A percentile compares a stretch with the other conserved stretches of the same genome.
Conservation (phyloP, 2,329 filamentous ascomycete genomes). For the Paecilomyces fulvus region DNA sequence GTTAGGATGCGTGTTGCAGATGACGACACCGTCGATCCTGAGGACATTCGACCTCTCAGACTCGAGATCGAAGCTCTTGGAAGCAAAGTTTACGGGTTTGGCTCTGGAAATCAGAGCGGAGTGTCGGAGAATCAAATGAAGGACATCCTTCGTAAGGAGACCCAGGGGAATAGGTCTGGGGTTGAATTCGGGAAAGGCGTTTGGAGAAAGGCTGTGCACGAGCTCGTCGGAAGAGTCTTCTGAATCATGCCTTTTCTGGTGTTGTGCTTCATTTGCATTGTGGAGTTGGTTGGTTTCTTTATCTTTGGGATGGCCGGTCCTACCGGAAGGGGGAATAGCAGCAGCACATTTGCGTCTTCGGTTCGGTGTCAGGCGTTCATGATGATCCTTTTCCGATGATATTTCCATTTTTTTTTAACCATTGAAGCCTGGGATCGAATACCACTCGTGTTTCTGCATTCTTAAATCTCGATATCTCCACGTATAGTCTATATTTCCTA, state of each 20-base stretch:
- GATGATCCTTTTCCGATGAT: neutral
- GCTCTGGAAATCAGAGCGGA: slow-evolving; percentile 13
- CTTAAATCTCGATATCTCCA: neutral
- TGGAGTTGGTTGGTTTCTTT: neutral
- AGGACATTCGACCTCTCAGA: slow-evolving; percentile 16
- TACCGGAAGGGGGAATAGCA: neutral
- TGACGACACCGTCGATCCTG: slow-evolving; percentile 1
- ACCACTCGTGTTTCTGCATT: neutral
- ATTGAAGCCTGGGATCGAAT: neutral
- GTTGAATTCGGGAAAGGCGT: slow-evolving; percentile 26
- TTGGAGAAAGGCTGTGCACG: slow-evolving; percentile 32
- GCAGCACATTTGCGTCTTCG: neutral
- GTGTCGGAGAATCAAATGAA: slow-evolving; percentile 29
- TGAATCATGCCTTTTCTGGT: neutral
- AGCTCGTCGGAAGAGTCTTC: slow-evolving; percentile 27
- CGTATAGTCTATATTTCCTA: neutral
- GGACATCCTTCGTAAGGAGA: slow-evolving; percentile 22
- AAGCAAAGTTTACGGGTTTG: slow-evolving; percentile 35
- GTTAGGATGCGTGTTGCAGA: slow-evolving; percentile 21
- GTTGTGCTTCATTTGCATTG: neutral
- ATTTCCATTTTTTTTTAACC: neutral
- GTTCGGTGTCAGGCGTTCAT: neutral
- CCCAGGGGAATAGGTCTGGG: slow-evolving; percentile 6
- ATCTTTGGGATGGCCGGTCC: neutral
- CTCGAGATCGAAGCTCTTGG: slow-evolving; percentile 31